These are phyloP conservation scores for Pseudocercospora ulei DNA, from an alignment of 2,329 filamentous ascomycete genomes.

Conservation along the genomic window DNA sequence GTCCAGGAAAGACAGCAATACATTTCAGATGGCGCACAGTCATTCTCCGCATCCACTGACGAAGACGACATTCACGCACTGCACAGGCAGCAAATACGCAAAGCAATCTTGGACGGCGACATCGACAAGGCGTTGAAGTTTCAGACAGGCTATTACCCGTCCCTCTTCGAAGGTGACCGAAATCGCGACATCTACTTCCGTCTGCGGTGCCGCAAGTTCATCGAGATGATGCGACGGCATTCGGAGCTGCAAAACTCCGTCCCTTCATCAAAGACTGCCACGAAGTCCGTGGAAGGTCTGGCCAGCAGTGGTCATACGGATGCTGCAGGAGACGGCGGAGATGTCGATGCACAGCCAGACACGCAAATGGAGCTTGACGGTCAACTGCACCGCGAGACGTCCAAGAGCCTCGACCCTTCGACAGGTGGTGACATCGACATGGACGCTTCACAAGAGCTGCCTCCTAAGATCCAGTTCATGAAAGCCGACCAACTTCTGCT, in stretches of 20 bases:
- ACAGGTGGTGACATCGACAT: conserved; percentile 32
- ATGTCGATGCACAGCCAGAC: conserved; percentile 36
- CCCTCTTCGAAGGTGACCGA: conserved; percentile 56
- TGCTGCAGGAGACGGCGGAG: conserved; percentile 33
- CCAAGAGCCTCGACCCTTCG: conserved; percentile 16
- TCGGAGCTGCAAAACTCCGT: conserved; percentile 51
- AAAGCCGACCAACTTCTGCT: conserved; percentile 48
- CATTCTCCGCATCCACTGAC: conserved; percentile 43
- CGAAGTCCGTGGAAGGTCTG: conserved; percentile 25
- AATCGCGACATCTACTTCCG: conserved; percentile 82
- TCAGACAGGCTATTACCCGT: conserved; percentile 67
- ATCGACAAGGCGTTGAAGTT: conserved; percentile 81
- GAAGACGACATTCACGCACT: conserved; percentile 57
- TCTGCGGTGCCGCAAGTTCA: conserved; percentile 79
- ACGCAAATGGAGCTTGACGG: conserved; percentile 51
- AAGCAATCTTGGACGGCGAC: conserved; percentile 80
- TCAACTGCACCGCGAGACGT: conserved; percentile 36
- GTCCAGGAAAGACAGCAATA: conserved; percentile 60
- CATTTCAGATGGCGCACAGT: conserved; percentile 35
- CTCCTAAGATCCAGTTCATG: conserved; percentile 28
- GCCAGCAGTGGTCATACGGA: conserved; percentile 27
- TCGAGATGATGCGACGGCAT: conserved; percentile 79
- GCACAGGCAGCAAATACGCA: conserved; percentile 71
- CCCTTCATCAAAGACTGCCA: conserved; percentile 29
- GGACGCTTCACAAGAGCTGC: conserved; percentile 29